Evolutionary conservation across 768 basidiomycete species (phyloP).

Genomic region (Sporobolomyces phaffii): DNA sequence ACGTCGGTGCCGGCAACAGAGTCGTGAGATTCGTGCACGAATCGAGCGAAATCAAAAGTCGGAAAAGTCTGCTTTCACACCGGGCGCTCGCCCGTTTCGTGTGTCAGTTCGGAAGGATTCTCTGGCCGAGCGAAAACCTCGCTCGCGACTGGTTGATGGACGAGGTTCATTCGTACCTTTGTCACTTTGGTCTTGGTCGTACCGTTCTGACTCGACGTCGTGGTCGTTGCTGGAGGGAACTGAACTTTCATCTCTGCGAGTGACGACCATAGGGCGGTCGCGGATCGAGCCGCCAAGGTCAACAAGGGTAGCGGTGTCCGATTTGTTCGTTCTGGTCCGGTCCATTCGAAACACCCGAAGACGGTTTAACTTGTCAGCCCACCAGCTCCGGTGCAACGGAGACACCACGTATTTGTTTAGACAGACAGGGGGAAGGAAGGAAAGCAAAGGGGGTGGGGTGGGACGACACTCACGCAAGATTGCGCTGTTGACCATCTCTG

Average conservation of each 20-base stretch:
- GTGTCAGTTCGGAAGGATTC: background rate
- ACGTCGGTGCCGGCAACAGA: background rate
- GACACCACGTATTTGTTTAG: no score
- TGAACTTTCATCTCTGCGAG: slow-evolving; percentile 25
- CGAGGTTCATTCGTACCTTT: background rate
- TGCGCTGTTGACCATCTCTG: slow-evolving; percentile 80
- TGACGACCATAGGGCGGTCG: slow-evolving; percentile 17
- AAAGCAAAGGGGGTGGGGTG: background rate
- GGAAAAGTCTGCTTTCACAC: background rate
- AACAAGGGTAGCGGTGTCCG: slow-evolving; percentile 26
- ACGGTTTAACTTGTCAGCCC: no score
- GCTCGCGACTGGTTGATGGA: background rate
- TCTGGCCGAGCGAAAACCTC: background rate
- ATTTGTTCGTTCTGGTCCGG: slow-evolving; percentile 23
- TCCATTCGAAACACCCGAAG: no score
- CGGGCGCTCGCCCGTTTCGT: background rate
- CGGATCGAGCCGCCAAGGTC: slow-evolving; percentile 18
- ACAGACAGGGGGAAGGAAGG: background rate
- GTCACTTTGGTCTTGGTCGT: slow-evolving; percentile 10
- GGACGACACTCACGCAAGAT: slow-evolving; percentile 61
- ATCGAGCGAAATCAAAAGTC: background rate
- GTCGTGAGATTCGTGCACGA: background rate
- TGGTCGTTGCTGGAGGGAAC: slow-evolving; percentile 21
- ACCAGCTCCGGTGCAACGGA: no score
- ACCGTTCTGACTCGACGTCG: background rate